A percentile compares a stretch with the other conserved stretches of the same genome.
Conservation (phyloP, 1,284 basidiomycete genomes). For the Rhizopogon parksii region DNA sequence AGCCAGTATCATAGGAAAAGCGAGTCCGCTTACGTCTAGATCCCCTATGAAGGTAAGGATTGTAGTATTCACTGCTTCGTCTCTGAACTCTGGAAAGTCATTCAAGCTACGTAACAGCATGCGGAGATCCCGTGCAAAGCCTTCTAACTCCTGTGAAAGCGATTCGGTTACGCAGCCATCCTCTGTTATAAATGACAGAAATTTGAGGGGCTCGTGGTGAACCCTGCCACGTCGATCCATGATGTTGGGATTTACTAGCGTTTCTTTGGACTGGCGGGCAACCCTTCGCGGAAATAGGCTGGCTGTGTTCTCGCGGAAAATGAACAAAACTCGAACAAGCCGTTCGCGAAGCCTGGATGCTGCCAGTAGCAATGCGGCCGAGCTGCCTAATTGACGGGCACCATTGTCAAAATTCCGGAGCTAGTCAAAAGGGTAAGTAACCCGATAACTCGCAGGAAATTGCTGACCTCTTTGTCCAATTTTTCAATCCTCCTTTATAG, state of each 20-base stretch:
- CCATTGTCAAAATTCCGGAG: conserved; percentile 10
- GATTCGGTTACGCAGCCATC: conserved; percentile 6
- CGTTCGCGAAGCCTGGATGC: conserved; percentile 8
- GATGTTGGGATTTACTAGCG: conserved; percentile 7
- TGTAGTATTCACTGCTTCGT: conserved; percentile 39
- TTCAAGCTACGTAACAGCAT: conserved; percentile 40
- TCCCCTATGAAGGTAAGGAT: conserved; percentile 38
- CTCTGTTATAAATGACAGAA: conserved; percentile 4
- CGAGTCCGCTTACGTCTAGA: conserved; percentile 29
- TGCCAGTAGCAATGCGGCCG: conserved; percentile 10
- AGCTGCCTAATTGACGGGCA: conserved; percentile 9
- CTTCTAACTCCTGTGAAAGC: conserved; percentile 25
- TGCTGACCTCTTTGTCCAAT: conserved; percentile 9
- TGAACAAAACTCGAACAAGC: conserved; percentile 7
- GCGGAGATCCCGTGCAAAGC: conserved; percentile 36
- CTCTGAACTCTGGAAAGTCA: conserved; percentile 42
- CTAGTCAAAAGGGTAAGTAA: conserved; percentile 1
- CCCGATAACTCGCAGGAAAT: background rate
- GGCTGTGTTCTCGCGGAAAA: conserved; percentile 11
- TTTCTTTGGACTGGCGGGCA: conserved; percentile 5
- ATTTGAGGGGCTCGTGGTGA: conserved; percentile 18
- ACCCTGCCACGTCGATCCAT: conserved; percentile 10
- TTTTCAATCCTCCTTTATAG: conserved; percentile 4
- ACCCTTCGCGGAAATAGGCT: conserved; percentile 8
- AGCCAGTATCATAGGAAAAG: background rate